Conservation (phyloP, 768 basidiomycete genomes). For the Kwoniella sp. region DNA sequence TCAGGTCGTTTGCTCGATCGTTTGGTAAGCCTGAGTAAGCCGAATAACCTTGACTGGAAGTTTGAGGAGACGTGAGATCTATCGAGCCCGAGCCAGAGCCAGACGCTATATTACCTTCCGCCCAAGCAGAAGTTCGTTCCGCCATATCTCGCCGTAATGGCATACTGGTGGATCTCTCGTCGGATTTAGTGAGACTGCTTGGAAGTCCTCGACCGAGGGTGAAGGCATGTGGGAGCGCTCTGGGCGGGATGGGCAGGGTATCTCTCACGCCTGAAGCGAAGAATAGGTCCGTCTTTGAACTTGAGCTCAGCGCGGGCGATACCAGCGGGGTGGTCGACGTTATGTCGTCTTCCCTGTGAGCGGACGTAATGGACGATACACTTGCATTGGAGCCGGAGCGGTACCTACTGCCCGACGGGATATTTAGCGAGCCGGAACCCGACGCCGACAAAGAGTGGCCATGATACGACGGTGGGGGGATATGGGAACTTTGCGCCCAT, state of each 20-base stretch:
- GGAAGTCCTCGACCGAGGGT: conserved; percentile 34
- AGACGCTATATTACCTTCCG: conserved; percentile 2
- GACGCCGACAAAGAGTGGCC: background rate
- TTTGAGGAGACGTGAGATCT: conserved; percentile 17
- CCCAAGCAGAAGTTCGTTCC: conserved; percentile 5
- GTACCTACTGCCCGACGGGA: conserved; percentile 5
- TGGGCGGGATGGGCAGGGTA: conserved; percentile 46
- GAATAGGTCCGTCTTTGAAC: conserved; percentile 51
- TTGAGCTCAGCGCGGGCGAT: conserved; percentile 39
- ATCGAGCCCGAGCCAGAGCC: conserved; percentile 5
- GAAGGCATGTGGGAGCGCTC: conserved; percentile 32
- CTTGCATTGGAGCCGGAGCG: conserved; percentile 20
- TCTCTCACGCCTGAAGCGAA: conserved; percentile 38
- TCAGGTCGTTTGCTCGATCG: background rate
- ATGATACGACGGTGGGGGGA: background rate
- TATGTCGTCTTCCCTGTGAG: conserved; percentile 6
- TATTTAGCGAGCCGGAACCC: background rate
- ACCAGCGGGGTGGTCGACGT: conserved; percentile 13
- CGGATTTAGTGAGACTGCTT: background rate
- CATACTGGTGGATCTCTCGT: conserved; percentile 15
- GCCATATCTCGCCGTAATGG: conserved; percentile 2
- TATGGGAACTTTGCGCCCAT: conserved; percentile 13
- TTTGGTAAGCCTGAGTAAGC: conserved; percentile 5
- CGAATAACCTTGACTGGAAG: conserved; percentile 15
- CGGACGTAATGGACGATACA: conserved; percentile 8